Evolutionary conservation across 257 asterid species (phyloP).

Genomic region (Ajuga chamaepitys): DNA sequence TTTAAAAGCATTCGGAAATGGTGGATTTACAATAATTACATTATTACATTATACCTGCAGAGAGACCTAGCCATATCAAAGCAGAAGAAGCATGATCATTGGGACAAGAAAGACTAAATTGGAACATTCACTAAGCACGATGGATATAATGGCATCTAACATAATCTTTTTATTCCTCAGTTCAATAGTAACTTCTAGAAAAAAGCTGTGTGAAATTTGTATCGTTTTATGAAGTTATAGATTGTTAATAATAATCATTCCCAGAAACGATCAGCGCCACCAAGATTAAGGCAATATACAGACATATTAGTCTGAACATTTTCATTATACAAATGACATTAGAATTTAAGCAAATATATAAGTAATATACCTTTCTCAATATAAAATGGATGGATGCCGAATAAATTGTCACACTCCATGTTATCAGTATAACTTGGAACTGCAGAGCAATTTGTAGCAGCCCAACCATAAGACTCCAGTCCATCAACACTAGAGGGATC

Average conservation of each 20-base stretch:
- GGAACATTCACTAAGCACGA: not conserved
- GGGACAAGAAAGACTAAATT: not conserved
- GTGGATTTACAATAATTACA: not conserved
- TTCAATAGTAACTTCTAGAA: no score
- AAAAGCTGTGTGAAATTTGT: no score
- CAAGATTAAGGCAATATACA: not conserved
- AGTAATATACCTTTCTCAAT: slow-evolving; percentile 62
- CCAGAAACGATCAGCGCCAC: not conserved
- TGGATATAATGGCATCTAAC: not conserved
- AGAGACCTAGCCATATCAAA: not conserved
- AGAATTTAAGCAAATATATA: not conserved
- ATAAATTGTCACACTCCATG: slow-evolving; percentile 52
- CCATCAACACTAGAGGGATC: slow-evolving; percentile 37
- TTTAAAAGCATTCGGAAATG: not conserved
- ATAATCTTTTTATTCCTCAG: not conserved
- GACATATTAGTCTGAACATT: not conserved
- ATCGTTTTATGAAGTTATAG: no score
- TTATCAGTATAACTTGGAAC: slow-evolving; percentile 29
- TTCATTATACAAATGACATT: not conserved
- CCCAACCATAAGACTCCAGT: slow-evolving; percentile 67
- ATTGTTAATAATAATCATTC: no score
- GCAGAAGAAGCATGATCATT: not conserved
- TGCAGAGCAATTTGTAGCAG: slow-evolving; percentile 36
- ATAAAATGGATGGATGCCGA: slow-evolving; percentile 92
- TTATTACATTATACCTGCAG: not conserved